Conservation (phyloP, 1,139 yeast genomes). For the Pichia kudriavzevii region DNA sequence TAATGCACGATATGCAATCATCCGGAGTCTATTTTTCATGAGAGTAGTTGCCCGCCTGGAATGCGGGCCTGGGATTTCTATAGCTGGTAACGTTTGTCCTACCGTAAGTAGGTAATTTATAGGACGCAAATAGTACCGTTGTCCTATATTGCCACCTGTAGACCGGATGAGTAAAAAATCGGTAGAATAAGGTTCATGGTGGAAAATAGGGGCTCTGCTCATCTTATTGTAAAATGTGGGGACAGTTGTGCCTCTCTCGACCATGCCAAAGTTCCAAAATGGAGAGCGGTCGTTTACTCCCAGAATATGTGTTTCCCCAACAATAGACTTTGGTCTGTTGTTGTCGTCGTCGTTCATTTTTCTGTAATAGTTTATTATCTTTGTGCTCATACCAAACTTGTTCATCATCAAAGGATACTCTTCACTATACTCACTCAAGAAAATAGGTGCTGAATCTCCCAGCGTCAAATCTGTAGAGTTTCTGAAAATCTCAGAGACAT, state of each 20-base stretch:
- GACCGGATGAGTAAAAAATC: slow-evolving; percentile 79
- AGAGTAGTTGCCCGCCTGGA: slow-evolving; percentile 93
- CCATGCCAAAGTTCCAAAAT: slow-evolving; percentile 97
- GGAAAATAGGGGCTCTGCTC: slow-evolving; percentile 88
- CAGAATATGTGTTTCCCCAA: slow-evolving; percentile 93
- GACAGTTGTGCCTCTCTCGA: slow-evolving; percentile 87
- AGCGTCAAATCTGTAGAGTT: slow-evolving; percentile 69
- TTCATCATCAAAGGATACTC: slow-evolving; percentile 79
- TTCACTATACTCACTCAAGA: slow-evolving; percentile 84
- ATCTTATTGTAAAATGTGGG: slow-evolving; percentile 91
- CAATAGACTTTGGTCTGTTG: slow-evolving; percentile 76
- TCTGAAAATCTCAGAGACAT: slow-evolving; percentile 64
- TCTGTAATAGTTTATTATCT: slow-evolving; percentile 85
- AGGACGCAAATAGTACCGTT: slow-evolving; percentile 50
- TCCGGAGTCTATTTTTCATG: slow-evolving; percentile 80
- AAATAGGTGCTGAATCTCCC: slow-evolving; percentile 74
- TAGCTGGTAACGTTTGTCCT: slow-evolving; percentile 90
- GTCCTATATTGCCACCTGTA: slow-evolving; percentile 68
- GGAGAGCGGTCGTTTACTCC: slow-evolving; percentile 96
- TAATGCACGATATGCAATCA: slow-evolving; percentile 87
- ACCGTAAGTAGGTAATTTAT: slow-evolving; percentile 74
- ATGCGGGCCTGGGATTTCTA: slow-evolving; percentile 96
- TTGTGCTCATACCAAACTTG: slow-evolving; percentile 94
- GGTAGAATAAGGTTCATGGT: slow-evolving; percentile 69
- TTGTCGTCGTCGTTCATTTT: slow-evolving; percentile 76